Conservation (phyloP, 345 rosid species). For the Clausena lansium region DNA sequence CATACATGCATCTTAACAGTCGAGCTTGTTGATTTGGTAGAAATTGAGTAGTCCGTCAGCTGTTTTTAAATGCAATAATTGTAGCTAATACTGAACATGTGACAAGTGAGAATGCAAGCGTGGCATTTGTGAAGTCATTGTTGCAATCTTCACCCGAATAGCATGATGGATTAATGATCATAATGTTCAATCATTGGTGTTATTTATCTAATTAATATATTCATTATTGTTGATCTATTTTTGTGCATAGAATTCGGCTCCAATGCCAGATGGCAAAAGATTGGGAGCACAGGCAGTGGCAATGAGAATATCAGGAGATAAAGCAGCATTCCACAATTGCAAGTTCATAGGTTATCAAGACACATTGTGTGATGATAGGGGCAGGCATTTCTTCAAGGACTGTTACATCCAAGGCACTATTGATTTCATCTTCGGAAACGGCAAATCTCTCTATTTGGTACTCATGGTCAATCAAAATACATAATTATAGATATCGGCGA, state of each 20-base stretch:
- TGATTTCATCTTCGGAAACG: slow-evolving; percentile 53
- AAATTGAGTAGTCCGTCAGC: not conserved
- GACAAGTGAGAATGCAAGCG: not conserved
- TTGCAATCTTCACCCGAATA: not conserved
- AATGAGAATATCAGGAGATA: slow-evolving; percentile 44
- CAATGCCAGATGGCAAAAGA: slow-evolving; percentile 38
- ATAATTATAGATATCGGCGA: too few relatives aligned
- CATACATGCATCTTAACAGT: not conserved
- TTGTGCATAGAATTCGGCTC: slow-evolving; percentile 38
- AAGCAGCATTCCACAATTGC: slow-evolving; percentile 45
- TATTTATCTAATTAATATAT: too few relatives aligned
- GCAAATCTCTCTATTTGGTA: slow-evolving; percentile 51
- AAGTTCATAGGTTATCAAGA: slow-evolving; percentile 45
- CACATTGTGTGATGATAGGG: slow-evolving; percentile 50
- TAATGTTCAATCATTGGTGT: not conserved
- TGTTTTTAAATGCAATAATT: not conserved
- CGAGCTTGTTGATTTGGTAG: not conserved
- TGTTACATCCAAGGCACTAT: slow-evolving; percentile 47
- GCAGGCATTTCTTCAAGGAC: slow-evolving; percentile 42
- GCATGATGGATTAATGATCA: not conserved
- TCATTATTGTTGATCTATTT: not conserved
- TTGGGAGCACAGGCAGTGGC: slow-evolving; percentile 49
- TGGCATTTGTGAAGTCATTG: not conserved
- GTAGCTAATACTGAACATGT: not conserved
- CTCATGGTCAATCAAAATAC: too few relatives aligned